Base-by-base conservation (phyloP, 2,329 filamentous ascomycete species). In the Cordyceps cicadae region DNA sequence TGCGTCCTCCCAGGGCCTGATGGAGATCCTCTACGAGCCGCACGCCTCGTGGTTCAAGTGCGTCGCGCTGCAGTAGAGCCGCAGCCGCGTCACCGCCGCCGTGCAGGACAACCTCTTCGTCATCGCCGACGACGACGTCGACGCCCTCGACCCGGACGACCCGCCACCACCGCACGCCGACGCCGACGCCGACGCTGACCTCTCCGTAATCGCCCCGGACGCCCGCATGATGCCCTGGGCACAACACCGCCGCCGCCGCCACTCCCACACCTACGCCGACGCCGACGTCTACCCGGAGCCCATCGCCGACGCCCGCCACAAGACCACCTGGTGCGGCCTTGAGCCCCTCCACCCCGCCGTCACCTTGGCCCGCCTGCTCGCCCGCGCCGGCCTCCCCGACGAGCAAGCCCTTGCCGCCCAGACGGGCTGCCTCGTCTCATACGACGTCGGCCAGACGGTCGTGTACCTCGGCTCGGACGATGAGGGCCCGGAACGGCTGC, bases 401-500 rank as follows among this genome's bases (percentile, higher is more conserved):
- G 58, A 41, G 12, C 17, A 29, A 3, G 3, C 32, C 21, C 32
- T 60, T 19, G 32, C 48, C 14, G 15, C 29, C 26, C n/a, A 39
- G 5, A 21, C 45, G 8, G 39, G 46, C 2, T 63, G 59, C 21
- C 17, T 48, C 12, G 45, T 63, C 12, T 62, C 58, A 11, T 49
- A 55, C 52, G 63, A 63, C 32, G 5, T 45, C 1, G n/a, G 41
- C 3, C 32, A 60, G 29, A 54, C 59, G 12, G 15, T 60, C 17
- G n/a, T 64, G 41, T 64, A 64, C 17, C 37, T 64, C 15, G 63
- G 51, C 8, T 49, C 55, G n/a, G 24, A 61, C 17, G 32, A 61
- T 14, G 32, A 49, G 41, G 48, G 46, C 5, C 21, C 37, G 15
- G 34, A 41, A n/a, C n/a, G 8, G 6, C 17, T 64, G 12, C 32